Base-by-base conservation (phyloP, 345 rosid species). In the Eucalyptus cloeziana region DNA sequence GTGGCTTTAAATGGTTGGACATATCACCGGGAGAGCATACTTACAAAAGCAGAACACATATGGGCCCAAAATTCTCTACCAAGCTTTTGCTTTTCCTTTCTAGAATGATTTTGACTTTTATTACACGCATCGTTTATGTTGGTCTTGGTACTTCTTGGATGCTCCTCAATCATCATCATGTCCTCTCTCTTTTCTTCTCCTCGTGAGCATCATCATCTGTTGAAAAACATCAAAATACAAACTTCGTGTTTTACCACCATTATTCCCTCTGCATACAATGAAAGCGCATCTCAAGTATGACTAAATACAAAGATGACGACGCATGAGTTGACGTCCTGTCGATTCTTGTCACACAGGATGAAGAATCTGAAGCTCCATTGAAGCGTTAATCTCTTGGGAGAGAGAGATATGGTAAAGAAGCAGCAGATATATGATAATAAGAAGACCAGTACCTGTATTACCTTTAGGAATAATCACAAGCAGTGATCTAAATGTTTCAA, bases 311-410 rank as follows among this genome's bases (percentile, higher is more conserved):
- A 64, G 13, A 13, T 47, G n/a, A 45, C 25, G 52, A 62, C 37
- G 44, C 49, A 45, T 31, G 44, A 62, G 33, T 44, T 17, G 49
- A 24, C 13, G 54, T 86, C 64, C 49, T 5, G 27, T 87, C 13
- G 47, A 88, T 87, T 50, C n/a, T 86, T 14, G 60, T 45, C 56
- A 44, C 54, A 88, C 94, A 94, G 97, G 95, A 90, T 93, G 95
- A 94, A 92, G 88, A 93, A 93, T 92, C 67, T 92, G 92, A 93
- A 92, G 94, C 88, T 92, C 80, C 89, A 86, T 85, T 93, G 88
- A 93, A 87, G 86, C 76, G 76, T 69, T 69, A 37, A 37, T 37
- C 45, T 76, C 47, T 76, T 40, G 45, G 83, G 47, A 37, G 81
- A 21, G 27, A 37, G 47, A 76, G 12, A 76, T 37, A 76, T 76